Conservation (phyloP, 371 early-diverging fungal species). For the Batrachochytrium dendrobatidis region DNA sequence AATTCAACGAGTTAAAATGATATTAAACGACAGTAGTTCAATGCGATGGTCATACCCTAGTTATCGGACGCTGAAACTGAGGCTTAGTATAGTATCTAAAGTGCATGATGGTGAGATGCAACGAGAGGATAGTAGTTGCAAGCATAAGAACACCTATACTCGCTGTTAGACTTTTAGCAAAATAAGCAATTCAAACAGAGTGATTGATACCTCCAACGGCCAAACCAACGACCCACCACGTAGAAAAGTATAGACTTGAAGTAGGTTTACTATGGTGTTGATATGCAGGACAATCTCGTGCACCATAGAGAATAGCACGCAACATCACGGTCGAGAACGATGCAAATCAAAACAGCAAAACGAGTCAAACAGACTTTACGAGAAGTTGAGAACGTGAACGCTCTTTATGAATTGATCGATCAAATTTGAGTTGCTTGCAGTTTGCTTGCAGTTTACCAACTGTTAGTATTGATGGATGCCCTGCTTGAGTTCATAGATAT, state of each 20-base stretch:
- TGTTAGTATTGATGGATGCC: too few species aligned
- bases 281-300: conserved; percentile 1
- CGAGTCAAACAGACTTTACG: too few species aligned
- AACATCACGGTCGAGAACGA: too few species aligned
- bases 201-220: conserved; percentile 1
- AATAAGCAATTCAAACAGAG: neutral
- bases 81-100: conserved; percentile 23
- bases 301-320: too few species aligned
- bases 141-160: neutral
- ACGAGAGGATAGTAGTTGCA: neutral
- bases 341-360: too few species aligned
- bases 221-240: neutral
- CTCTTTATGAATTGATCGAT: too few species aligned
- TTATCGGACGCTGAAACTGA: conserved; percentile 22
- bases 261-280: neutral
- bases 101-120: conserved; percentile 14
- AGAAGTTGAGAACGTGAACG: too few species aligned
- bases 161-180: neutral
- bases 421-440: too few species aligned
- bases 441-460: too few species aligned
- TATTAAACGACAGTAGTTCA: neutral
- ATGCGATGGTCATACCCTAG: conserved; percentile 8
- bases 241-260: neutral
- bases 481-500: too few species aligned
- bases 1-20: too few species aligned